Base-by-base conservation (phyloP, 192 early-diverging fungal species). In the Coemansia sp. region DNA sequence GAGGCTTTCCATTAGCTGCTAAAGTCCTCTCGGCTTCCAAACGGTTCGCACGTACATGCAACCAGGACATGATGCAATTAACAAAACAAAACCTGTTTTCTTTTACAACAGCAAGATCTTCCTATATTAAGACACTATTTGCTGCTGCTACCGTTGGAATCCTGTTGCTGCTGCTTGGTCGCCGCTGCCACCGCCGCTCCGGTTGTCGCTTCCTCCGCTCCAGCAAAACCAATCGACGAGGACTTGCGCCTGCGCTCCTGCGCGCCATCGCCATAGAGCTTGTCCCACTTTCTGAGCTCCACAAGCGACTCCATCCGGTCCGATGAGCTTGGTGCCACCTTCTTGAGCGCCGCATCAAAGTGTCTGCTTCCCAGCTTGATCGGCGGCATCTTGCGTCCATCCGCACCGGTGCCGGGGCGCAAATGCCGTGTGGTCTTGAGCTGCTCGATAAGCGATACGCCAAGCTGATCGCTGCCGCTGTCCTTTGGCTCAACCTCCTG, bases 221-320 rank as follows among this genome's bases (percentile, higher is more conserved):
- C 55, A 30, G 66, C 68, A 59, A 81, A 81, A 0, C 78, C 78
- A 29, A 81, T 74, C 15, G 68, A 59, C 6, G 62, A 42, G 41
- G 62, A 34, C 62, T 68, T 74, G 56, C 65, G 71, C 14, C 67
- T 66, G 41, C 78, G 72, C 30, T 70, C 78, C 54, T 74, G 72
- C 6, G 84, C 86, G 17, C 86, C 90, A 72, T 95, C 93, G 27
- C 95, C 95, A 70, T 90, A 97, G 64, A 83, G 59, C 44, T 82
- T 85, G 78, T 94, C 91, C 94, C 94, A 98, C 72, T 98, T 95
- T 47, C 90, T 73, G 59, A 98, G 80, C 81, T 94, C 93, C 19
- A 89, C 77, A 53, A 98, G 74, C 57, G 92, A 91, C 57, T 89
- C 84, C 92, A 91, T 94, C 63, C 94, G 89, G 67, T 96, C 95